phyloP scores from a whole-genome alignment of 805 yeast species.

The Suhomyces kilbournensis region DNA sequence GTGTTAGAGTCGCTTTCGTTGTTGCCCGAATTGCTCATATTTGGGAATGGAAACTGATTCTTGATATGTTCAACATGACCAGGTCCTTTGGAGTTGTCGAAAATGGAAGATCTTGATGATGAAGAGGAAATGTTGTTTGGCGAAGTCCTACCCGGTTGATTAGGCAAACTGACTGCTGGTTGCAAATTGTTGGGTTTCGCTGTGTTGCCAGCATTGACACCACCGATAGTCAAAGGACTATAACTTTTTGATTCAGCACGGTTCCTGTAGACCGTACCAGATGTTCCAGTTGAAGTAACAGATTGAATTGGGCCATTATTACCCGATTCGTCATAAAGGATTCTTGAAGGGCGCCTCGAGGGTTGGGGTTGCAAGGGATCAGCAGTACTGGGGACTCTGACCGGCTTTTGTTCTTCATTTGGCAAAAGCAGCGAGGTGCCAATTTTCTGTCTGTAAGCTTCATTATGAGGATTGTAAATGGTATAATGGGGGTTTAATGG shows the following conservation, averaged over 20 bases:
- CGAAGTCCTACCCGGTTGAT: constrained; percentile 4
- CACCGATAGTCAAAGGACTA: constrained; percentile 16
- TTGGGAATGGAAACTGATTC: constrained; percentile 17
- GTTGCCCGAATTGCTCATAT: constrained; percentile 6
- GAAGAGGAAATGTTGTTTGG: constrained; percentile 1
- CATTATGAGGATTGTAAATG: constrained; percentile 21
- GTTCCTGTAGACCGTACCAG: constrained; percentile 5
- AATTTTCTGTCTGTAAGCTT: constrained; percentile 6
- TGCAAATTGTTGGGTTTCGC: not conserved
- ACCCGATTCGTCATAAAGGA: constrained; percentile 16
- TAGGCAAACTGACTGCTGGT: not conserved
- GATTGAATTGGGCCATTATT: constrained; percentile 12
- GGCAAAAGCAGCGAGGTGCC: constrained; percentile 4
- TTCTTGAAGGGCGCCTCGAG: constrained; percentile 11
- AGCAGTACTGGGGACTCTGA: constrained; percentile 8
- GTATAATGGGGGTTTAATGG: constrained; percentile 36
- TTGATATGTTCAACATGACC: constrained; percentile 3
- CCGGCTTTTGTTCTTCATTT: not conserved
- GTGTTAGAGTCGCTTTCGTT: not conserved
- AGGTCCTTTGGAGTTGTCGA: not conserved
- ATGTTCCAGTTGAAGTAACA: not conserved
- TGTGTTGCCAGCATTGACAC: constrained; percentile 8
- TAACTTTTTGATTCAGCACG: constrained; percentile 14
- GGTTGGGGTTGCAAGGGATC: constrained; percentile 36
- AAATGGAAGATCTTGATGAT: constrained; percentile 6